Percentiles rank a stretch among this genome's conserved stretches.
These are phyloP conservation scores for Colletotrichum sp. DNA, from an alignment of 2,329 filamentous ascomycete genomes.

Conservation along the genomic window DNA sequence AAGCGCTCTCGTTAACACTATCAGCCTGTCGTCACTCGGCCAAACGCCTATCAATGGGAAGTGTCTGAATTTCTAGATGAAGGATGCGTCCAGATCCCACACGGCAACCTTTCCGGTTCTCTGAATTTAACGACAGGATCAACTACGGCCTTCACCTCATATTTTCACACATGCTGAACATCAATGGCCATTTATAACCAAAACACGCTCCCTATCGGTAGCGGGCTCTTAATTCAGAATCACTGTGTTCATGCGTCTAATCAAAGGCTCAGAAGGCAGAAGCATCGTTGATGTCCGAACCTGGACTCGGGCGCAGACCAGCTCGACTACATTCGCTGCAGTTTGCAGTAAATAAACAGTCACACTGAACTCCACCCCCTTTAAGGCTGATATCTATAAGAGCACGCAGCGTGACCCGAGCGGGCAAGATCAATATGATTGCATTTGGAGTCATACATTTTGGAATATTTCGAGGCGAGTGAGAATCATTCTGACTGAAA, in stretches of 20 bases:
- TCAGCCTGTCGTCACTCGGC: neutral
- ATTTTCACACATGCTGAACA: neutral
- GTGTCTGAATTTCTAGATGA: neutral
- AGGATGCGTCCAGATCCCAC: neutral
- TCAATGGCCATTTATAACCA: neutral
- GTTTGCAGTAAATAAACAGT: neutral
- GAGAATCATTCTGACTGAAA: neutral
- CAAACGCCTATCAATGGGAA: neutral
- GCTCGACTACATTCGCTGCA: neutral
- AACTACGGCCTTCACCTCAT: neutral
- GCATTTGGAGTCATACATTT: no score
- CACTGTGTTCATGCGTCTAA: neutral
- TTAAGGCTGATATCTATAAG: neutral
- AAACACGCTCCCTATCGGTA: neutral
- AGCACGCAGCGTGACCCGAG: neutral
- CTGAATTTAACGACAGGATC: neutral
- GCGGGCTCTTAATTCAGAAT: neutral
- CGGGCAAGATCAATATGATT: no score
- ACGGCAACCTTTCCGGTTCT: neutral
- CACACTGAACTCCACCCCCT: neutral
- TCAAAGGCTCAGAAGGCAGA: neutral
- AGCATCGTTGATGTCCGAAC: neutral
- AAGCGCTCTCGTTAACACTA: neutral
- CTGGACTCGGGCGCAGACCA: neutral
- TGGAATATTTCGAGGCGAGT: no score